phyloP scores from a whole-genome alignment of 2,329 filamentous ascomycete species.

The Arthrobotrys pseudoclavata region DNA sequence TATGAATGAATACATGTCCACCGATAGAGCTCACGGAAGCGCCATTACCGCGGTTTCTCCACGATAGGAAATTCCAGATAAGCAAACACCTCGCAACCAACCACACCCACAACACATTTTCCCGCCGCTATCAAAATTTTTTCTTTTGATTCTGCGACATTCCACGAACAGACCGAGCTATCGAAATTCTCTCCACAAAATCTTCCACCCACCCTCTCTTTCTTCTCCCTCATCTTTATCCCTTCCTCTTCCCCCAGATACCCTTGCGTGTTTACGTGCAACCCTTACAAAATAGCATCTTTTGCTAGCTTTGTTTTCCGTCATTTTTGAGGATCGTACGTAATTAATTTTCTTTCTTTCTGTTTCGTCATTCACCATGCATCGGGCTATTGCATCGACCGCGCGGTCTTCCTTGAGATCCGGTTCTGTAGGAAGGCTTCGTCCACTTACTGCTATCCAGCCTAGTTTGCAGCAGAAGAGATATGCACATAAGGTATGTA shows the following conservation, averaged over 20 bases:
- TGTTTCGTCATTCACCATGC: constrained; percentile 76
- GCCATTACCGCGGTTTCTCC: constrained; percentile 37
- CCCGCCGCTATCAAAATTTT: constrained; percentile 44
- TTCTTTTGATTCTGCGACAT: constrained; percentile 61
- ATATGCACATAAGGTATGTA: constrained; percentile 92
- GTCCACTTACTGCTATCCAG: constrained; percentile 74
- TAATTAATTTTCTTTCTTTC: constrained; percentile 41
- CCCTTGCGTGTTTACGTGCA: constrained; percentile 38
- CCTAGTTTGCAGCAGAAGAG: constrained; percentile 83
- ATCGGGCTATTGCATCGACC: constrained; percentile 89
- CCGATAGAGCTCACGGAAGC: constrained; percentile 11
- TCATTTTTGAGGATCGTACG: constrained; percentile 39
- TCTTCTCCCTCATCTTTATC: constrained; percentile 62
- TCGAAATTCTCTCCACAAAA: constrained; percentile 64
- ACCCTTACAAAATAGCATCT: constrained; percentile 47
- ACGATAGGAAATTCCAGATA: constrained; percentile 50
- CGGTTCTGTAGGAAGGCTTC: constrained; percentile 67
- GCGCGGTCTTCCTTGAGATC: constrained; percentile 78
- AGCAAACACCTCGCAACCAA: constrained; percentile 34
- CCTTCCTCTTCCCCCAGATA: constrained; percentile 62
- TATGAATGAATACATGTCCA: background rate
- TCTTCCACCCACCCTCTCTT: constrained; percentile 65
- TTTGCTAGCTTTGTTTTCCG: constrained; percentile 38
- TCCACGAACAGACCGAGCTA: constrained; percentile 59
- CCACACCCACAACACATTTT: constrained; percentile 46